Evolutionary conservation across 2,329 filamentous ascomycete genomes (phyloP), one percentile per base, ranked within the genome.

Genomic region (Plenodomus tracheiphilus): DNA sequence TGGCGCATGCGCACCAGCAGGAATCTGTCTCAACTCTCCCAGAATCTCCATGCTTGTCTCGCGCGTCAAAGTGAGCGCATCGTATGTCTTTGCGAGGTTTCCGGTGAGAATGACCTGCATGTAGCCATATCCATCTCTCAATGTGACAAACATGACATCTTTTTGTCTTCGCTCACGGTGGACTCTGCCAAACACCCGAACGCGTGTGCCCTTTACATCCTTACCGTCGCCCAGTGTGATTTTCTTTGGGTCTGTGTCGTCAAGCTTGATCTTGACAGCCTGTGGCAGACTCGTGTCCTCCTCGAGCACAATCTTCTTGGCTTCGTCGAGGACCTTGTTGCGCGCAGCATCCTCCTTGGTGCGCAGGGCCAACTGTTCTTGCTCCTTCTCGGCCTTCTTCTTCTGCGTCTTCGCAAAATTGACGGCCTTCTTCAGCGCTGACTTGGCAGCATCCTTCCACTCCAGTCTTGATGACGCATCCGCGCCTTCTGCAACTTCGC

Each of bases 71-170:
- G 88, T 91, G 62, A 96, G 79, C 54, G 90, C 89, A 68, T 96
- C 91, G 77, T 95, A 95, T n/a, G 89, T 93, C 79, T 91, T 91
- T 59, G 90, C 87, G 62, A 97, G 81, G 55, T 91, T 81, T 48
- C 91, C 91, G 2, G 85, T 82, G 59, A 97, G 78, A 54, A 96
- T 82, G 68, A 90, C 92, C 78, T 96, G 91, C 71, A 97, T 80
- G 66, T 86, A 86, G 45, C 88, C 89, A 66, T 92, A 89, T 49
- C 92, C 92, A 69, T 95, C 90, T 55, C 86, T 81, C 56, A 96
- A 78, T n/a, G 87, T 93, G 68, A 96, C 80, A 75, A 96, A 97
- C 47, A 91, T 86, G 56, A 90, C 83, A 67, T 89, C 86, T 75
- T 93, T 94, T 76, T 96, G 92, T 53, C 83, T 80, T 53, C 90